These are phyloP conservation scores for Lactarius vividus DNA, from an alignment of 768 basidiomycete genomes.

Conservation along the genomic window DNA sequence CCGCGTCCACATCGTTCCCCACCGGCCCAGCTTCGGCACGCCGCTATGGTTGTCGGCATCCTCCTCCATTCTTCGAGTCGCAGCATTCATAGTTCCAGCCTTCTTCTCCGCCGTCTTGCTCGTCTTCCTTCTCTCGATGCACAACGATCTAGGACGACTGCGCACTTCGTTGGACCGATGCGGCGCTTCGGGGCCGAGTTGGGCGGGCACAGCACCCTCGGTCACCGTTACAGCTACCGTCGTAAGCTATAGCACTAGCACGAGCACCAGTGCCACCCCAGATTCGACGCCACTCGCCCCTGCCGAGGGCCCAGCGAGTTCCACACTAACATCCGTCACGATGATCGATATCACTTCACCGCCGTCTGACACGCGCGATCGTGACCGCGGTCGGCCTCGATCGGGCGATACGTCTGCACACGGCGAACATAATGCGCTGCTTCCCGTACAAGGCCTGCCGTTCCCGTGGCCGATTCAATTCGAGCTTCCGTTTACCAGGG, in stretches of 20 bases:
- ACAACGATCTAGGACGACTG: conserved; percentile 34
- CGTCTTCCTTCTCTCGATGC: conserved; percentile 31
- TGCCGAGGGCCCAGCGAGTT: not conserved
- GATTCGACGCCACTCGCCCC: not conserved
- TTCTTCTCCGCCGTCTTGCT: conserved; percentile 34
- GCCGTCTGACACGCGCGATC: conserved; percentile 25
- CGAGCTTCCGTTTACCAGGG: conserved; percentile 38
- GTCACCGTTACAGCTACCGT: conserved; percentile 45
- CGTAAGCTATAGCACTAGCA: conserved; percentile 6
- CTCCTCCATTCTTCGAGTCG: conserved; percentile 20
- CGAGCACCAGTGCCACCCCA: not conserved
- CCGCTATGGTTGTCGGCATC: conserved; percentile 1
- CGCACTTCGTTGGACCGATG: conserved; percentile 34
- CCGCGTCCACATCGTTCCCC: conserved; percentile 28
- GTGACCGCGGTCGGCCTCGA: conserved; percentile 25
- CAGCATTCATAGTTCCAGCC: conserved; percentile 29
- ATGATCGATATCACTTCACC: conserved; percentile 26
- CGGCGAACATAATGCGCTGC: conserved; percentile 24
- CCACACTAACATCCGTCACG: conserved; percentile 11
- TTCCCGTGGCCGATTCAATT: conserved; percentile 33
- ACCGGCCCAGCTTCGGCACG: not conserved
- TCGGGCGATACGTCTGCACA: conserved; percentile 32
- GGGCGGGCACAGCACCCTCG: conserved; percentile 13
- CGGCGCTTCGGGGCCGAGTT: conserved; percentile 20
- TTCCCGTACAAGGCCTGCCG: conserved; percentile 33